Base-by-base conservation (phyloP, 75 land plant genomes). In the Pinus taeda region DNA sequence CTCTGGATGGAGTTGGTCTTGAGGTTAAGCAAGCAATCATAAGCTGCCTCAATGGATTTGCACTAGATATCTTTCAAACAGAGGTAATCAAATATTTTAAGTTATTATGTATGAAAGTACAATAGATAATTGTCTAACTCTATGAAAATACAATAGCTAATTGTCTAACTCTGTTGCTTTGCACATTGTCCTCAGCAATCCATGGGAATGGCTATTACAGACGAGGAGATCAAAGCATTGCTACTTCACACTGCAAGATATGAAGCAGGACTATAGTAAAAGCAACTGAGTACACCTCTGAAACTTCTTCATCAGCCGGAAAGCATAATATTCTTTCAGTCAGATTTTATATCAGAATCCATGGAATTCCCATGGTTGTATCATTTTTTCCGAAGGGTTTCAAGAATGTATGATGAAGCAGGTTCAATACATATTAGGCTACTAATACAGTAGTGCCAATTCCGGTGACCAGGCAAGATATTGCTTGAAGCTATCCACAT, bases 41-140 rank as follows among this genome's bases (percentile, higher is more conserved):
- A 62, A 92, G 95, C 87, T 90, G 98, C 79, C 90, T 92, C 90
- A 95, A 92, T 86, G 98, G 98, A 12, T 95, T 95, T 73, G 93
- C 94, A 3, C 81, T 95, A 71, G 98, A 95, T 74, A 81, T 92
- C 56, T 92, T 95, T 61, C 88, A 88, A 15, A 91, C 95, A 74
- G 95, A 95, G 95, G 98, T 92, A 78, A 83, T 3, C 6, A 36
- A 55, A 57, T 71, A 13, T 22, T 59, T 73, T 17, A 17, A 61
- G 21, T 49, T 13, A 18, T 3, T 65, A 4, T 65, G 7, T 20
- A 14, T 30, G 17, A 5, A 17, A 65, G 0, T 49, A 15, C 36
- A 15, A 49, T 49, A 17, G 20, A 42, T 37, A 13, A 29, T 36
- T 17, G 22, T 6, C 20, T 73, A 45, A 56, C 21, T 33, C 33